These are phyloP conservation scores for Leccinum broughii DNA, from an alignment of 768 basidiomycete genomes.

Conservation along the genomic window DNA sequence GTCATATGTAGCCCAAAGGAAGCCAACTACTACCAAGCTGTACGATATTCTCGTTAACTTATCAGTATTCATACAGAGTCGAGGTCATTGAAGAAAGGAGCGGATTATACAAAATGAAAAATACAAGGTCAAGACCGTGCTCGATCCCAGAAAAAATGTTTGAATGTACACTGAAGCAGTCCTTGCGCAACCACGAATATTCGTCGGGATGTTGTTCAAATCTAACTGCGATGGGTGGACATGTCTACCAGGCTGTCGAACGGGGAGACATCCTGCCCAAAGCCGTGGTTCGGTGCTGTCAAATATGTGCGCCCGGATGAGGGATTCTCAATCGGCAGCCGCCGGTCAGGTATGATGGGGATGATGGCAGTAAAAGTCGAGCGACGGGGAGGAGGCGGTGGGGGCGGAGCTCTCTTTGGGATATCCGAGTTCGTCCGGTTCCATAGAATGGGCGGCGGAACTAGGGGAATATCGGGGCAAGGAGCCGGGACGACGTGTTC, in stretches of 20 bases:
- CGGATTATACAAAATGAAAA: neutral
- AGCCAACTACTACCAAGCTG: neutral
- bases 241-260: slow-evolving; percentile 65
- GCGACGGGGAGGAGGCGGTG: slow-evolving; percentile 67
- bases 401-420: slow-evolving; percentile 51
- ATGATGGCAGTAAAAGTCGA: slow-evolving; percentile 30
- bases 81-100: neutral
- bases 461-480: slow-evolving; percentile 12
- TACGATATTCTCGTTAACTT: neutral
- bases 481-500: slow-evolving; percentile 25
- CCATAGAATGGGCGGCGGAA: slow-evolving; percentile 20
- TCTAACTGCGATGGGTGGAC: slow-evolving; percentile 42
- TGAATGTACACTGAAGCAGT: slow-evolving; percentile 58
- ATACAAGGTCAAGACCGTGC: neutral
- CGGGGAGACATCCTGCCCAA: slow-evolving; percentile 52
- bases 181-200: slow-evolving; percentile 62
- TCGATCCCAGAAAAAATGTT: neutral
- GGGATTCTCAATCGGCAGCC: slow-evolving; percentile 17
- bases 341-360: slow-evolving; percentile 52
- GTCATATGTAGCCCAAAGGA: neutral
- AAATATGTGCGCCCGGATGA: slow-evolving; percentile 24
- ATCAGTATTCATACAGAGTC: slow-evolving; percentile 9
- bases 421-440: slow-evolving; percentile 28
- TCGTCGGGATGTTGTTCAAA: slow-evolving; percentile 73
- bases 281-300: slow-evolving; percentile 31